These are phyloP conservation scores for Globisporangium viniferum DNA, from an alignment of 352 stramenopile species.

Conservation along the genomic window DNA sequence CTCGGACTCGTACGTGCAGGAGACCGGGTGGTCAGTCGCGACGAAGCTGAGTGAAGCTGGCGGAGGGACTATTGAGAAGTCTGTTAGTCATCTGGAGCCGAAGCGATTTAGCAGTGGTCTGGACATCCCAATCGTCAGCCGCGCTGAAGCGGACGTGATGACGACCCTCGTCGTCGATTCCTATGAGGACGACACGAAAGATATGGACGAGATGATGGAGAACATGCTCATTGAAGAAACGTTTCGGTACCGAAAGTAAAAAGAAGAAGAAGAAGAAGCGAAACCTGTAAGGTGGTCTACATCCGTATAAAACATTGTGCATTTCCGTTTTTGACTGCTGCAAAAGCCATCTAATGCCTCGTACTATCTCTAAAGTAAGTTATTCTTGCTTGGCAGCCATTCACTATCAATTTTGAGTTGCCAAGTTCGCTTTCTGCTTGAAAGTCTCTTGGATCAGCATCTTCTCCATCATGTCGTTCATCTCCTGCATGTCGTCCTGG, in stretches of 20 bases:
- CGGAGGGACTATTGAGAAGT: background rate
- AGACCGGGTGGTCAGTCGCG: background rate
- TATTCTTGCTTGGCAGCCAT: no score
- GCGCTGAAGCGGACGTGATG: background rate
- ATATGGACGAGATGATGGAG: slow-evolving; percentile 12
- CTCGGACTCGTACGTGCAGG: background rate
- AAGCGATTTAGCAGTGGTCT: background rate
- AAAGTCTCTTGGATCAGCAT: slow-evolving; percentile 38
- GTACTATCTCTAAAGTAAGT: no score
- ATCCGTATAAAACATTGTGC: no score
- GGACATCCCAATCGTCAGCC: background rate
- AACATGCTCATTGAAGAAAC: slow-evolving; percentile 12
- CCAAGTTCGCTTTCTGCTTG: background rate
- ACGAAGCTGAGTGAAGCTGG: background rate
- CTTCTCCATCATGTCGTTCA: slow-evolving; percentile 52
- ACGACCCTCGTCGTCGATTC: background rate
- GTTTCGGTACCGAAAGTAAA: background rate
- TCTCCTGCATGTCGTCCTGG: slow-evolving; percentile 46
- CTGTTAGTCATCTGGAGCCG: background rate
- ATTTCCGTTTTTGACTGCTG: no score
- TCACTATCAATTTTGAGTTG: background rate
- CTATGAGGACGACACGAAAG: slow-evolving; percentile 1
- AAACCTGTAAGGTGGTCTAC: no score
- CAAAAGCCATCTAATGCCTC: no score
- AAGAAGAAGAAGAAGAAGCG: background rate